A percentile compares a stretch with the other conserved stretches of the same genome.
Conservation (phyloP, 176 grass and related monocot species). For the Calamus simplicifolius region DNA sequence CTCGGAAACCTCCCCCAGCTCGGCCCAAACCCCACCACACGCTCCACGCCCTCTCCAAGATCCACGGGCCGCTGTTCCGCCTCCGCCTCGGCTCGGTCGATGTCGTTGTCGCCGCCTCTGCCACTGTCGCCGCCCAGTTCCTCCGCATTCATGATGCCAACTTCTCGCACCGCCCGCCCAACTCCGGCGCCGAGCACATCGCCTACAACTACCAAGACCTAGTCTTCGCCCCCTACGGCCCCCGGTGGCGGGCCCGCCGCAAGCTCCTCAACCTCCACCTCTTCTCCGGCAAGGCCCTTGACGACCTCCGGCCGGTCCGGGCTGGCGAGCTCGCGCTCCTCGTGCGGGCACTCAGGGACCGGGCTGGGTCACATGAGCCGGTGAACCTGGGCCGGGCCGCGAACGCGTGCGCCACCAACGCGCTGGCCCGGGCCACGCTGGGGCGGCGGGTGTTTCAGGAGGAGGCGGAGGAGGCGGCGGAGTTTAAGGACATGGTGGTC, state of each 20-base stretch:
- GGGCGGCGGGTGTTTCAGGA: slow-evolving; percentile 44
- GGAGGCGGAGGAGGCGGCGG: not conserved
- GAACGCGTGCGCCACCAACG: slow-evolving; percentile 60
- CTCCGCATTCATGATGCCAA: slow-evolving; percentile 58
- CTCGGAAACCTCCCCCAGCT: slow-evolving; percentile 73
- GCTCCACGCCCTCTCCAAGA: slow-evolving; percentile 32
- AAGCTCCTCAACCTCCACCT: slow-evolving; percentile 60
- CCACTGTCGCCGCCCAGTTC: slow-evolving; percentile 35
- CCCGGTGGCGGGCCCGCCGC: slow-evolving; percentile 53
- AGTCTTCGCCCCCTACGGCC: slow-evolving; percentile 63
- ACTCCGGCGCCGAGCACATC: slow-evolving; percentile 57
- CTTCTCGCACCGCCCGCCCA: slow-evolving; percentile 52
- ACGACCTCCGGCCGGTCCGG: slow-evolving; percentile 26
- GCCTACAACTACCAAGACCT: slow-evolving; percentile 87
- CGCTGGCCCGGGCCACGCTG: slow-evolving; percentile 39
- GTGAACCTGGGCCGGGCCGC: slow-evolving; percentile 30
- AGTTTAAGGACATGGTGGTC: slow-evolving; percentile 21
- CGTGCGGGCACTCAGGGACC: slow-evolving; percentile 9
- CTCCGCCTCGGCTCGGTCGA: slow-evolving; percentile 49
- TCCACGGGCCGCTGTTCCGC: slow-evolving; percentile 46
- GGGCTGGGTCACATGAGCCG: not conserved
- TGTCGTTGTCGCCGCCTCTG: slow-evolving; percentile 50
- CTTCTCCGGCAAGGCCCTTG: slow-evolving; percentile 51
- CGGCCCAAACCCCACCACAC: slow-evolving; percentile 51
- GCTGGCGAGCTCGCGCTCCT: slow-evolving; percentile 40